Conservation (phyloP, 2,329 filamentous ascomycete species). For the Talaromyces sp. region DNA sequence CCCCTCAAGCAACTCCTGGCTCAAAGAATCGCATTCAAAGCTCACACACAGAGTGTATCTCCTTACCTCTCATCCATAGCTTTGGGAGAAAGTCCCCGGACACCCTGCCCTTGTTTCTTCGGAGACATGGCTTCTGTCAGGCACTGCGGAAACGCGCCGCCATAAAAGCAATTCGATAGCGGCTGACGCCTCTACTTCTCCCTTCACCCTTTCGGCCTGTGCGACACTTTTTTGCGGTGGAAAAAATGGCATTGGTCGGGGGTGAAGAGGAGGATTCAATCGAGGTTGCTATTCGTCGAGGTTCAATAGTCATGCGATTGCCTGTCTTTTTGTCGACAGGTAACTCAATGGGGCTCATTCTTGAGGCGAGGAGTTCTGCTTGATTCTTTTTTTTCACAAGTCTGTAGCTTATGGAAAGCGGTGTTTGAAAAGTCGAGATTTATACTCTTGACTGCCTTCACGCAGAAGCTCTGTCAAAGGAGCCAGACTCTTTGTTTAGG, state of each 20-base stretch:
- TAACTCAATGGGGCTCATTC: constrained; percentile 99
- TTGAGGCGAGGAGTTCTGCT: constrained; percentile 83
- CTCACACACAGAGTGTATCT: constrained; percentile 67
- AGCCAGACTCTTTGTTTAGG: constrained; percentile 51
- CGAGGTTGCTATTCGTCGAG: constrained; percentile 75
- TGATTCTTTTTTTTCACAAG: constrained; percentile 32
- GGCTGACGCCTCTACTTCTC: constrained; percentile 63
- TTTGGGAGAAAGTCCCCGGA: constrained; percentile 99
- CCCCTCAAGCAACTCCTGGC: constrained; percentile 69
- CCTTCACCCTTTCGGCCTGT: constrained; percentile 38
- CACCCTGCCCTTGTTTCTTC: constrained; percentile 51
- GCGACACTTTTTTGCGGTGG: constrained; percentile 20
- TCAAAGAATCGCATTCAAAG: constrained; percentile 99
- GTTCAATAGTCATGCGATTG: constrained; percentile 99
- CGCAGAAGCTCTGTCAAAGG: constrained; percentile 62
- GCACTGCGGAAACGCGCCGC: constrained; percentile 95
- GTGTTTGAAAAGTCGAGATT: constrained; percentile 21
- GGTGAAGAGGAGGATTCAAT: constrained; percentile 27
- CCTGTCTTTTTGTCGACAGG: constrained; percentile 47
- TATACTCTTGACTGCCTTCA: constrained; percentile 22
- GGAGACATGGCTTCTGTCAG: constrained; percentile 35
- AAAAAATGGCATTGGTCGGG: constrained; percentile 30
- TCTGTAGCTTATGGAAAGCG: constrained; percentile 53
- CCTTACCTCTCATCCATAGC: constrained; percentile 46
- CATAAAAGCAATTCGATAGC: constrained; percentile 88